Conservation (phyloP, 2,329 filamentous ascomycete genomes). For the Paecilomyces dactylethromorphus region DNA sequence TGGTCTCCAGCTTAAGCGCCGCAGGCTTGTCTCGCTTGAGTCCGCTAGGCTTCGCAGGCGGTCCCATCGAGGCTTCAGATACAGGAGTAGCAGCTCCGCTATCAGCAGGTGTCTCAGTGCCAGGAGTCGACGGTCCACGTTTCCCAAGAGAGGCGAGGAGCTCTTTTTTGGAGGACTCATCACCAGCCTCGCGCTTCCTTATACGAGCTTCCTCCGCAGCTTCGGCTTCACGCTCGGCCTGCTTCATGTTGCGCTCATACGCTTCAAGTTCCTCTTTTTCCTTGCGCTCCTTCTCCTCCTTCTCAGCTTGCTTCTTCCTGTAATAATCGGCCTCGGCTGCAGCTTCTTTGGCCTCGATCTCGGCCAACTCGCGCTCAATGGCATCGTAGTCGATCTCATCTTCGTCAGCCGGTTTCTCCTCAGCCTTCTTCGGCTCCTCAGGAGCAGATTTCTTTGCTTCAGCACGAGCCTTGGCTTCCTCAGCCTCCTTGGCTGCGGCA, state of each 20-base stretch:
- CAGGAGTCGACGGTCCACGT: conserved; percentile 25
- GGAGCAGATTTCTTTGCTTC: conserved; percentile 31
- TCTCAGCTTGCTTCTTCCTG: conserved; percentile 74
- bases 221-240: conserved; percentile 43
- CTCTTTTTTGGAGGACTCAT: conserved; percentile 30
- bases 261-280: conserved; percentile 39
- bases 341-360: conserved; percentile 39
- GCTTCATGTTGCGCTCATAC: conserved; percentile 43
- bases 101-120: conserved; percentile 30
- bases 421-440: conserved; percentile 20
- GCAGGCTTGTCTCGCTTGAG: conserved; percentile 70
- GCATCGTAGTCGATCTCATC: conserved; percentile 42
- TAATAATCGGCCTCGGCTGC: conserved; percentile 44
- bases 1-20: conserved; percentile 81
- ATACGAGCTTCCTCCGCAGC: conserved; percentile 38
- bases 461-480: conserved; percentile 34
- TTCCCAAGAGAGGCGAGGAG: conserved; percentile 40
- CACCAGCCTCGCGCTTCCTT: conserved; percentile 32
- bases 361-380: conserved; percentile 41
- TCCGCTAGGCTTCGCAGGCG: conserved; percentile 48
- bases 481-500: conserved; percentile 34
- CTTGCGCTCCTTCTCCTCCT: conserved; percentile 44
- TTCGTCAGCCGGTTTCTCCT: conserved; percentile 22
- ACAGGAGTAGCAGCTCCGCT: conserved; percentile 41
- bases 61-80: conserved; percentile 40